Conservation (phyloP, 345 rosid genomes). For the Salix udensis region DNA sequence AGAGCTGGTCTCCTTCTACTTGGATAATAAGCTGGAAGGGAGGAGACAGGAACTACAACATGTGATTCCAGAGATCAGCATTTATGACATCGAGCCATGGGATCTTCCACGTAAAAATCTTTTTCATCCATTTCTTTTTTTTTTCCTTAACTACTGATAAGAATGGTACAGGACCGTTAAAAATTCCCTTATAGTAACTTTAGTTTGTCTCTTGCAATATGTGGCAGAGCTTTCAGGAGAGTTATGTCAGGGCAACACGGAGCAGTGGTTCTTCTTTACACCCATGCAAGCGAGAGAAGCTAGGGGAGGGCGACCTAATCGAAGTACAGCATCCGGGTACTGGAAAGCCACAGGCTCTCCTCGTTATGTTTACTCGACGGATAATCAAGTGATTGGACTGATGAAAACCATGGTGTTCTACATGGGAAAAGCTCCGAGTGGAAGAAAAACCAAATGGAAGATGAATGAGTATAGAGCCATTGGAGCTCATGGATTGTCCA, state of each 20-base stretch:
- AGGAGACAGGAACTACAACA: constrained; percentile 42
- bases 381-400: constrained; percentile 62
- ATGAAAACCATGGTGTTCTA: constrained; percentile 97
- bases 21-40: constrained; percentile 64
- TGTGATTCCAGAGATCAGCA: constrained; percentile 56
- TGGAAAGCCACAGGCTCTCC: constrained; percentile 99
- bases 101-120: constrained; percentile 61
- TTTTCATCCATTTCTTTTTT: not conserved
- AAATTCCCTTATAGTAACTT: not conserved
- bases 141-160: not conserved
- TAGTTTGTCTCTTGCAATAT: constrained; percentile 1
- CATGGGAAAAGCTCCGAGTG: constrained; percentile 73
- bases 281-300: constrained; percentile 85
- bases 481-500: constrained; percentile 31
- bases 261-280: constrained; percentile 94
- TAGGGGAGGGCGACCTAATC: constrained; percentile 71
- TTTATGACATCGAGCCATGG: constrained; percentile 65
- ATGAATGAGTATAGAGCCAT: constrained; percentile 91
- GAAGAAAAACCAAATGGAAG: constrained; percentile 89
- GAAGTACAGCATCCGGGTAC: constrained; percentile 80
- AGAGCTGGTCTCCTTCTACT: constrained; percentile 75
- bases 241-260: constrained; percentile 55
- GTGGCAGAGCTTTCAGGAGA: constrained; percentile 63
- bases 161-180: not conserved
- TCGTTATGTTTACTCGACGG: constrained; percentile 64